A percentile compares a stretch with the other conserved stretches of the same genome.
Conservation (phyloP, 371 early-diverging fungal genomes). For the Nematocida ausubeli region DNA sequence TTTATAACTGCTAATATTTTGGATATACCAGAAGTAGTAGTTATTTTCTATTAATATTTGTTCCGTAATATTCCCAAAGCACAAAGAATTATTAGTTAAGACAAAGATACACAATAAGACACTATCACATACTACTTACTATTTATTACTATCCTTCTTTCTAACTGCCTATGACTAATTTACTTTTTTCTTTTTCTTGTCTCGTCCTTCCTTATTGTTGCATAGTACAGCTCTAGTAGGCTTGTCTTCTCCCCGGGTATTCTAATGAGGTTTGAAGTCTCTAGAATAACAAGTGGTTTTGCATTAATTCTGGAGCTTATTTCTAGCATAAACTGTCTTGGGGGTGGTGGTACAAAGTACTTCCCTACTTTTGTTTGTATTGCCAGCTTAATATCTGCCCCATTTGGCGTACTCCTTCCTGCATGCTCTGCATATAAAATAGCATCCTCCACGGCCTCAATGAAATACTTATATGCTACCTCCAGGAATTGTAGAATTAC, state of each 20-base stretch:
- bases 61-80: too few species aligned
- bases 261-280: constrained; percentile 63
- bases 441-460: constrained; percentile 86
- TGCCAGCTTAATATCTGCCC: constrained; percentile 85
- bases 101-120: too few species aligned
- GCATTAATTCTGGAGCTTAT: constrained; percentile 64
- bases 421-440: constrained; percentile 85
- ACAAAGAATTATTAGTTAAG: too few species aligned
- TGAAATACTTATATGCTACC: constrained; percentile 85
- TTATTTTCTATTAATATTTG: too few species aligned
- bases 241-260: constrained; percentile 58
- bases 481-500: constrained; percentile 89
- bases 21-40: too few species aligned
- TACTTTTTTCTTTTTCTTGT: constrained; percentile 41
- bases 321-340: constrained; percentile 67
- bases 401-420: constrained; percentile 74
- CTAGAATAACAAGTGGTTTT: constrained; percentile 60
- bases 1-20: too few species aligned
- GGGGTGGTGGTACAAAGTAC: constrained; percentile 68
- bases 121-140: too few species aligned
- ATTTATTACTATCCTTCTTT: too few species aligned
- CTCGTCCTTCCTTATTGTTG: constrained; percentile 55
- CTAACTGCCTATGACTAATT: too few species aligned
- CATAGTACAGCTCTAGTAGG: constrained; percentile 55
- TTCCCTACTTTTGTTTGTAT: constrained; percentile 70